Base-by-base conservation (phyloP, 2,329 filamentous ascomycete genomes). In the Aspergillus ustus region DNA sequence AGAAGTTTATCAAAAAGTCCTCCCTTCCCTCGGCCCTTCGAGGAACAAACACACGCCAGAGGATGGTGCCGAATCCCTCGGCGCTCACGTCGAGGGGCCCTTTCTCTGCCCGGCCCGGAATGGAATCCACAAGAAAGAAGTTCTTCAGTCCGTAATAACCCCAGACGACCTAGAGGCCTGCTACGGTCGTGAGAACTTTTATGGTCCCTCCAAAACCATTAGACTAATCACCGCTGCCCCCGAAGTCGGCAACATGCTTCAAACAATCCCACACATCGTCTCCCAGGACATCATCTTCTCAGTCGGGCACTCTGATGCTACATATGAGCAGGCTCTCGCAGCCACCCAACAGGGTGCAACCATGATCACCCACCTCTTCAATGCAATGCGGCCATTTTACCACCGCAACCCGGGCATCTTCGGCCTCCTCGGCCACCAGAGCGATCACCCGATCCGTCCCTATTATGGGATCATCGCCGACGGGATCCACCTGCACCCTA, bases 341-440 rank as follows among this genome's bases (percentile, higher is more conserved):
- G 91, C 91, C 20, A 85, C 95, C 3, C 82, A 81, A n/a, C 84
- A 87, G 7, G 93, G 93, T 55, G 91, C 91, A 2, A 91, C 86
- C 52, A 96, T 96, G 91, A 91, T 97, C 67, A 97, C 93, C 0
- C 93, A 97, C 72, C 83, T 97, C 1, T 97, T 96, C 85, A 97
- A 97, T 75, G 93, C 93, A 28, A 97, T 97, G 93, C 85, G 89
- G 0, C 92, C 92, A 15, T 86, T 96, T 54, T 91, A 95, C 75
- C 92, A 97, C 81, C 90, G 93, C 61, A 93, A 97, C 76, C 93
- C 93, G 0, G 93, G 93, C 43, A 88, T 97, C 69, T 96, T 96
- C 73, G 93, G 93, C 29, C 87, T 96, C 0, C 81, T 97, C 15
- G 92, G 93, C 62, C 85, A 57, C 7, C 55, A 85, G 64, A 84